Evolutionary conservation across 2,329 filamentous ascomycete genomes (phyloP), one percentile per base, ranked within the genome.

Genomic region (Microdochium bolleyi): DNA sequence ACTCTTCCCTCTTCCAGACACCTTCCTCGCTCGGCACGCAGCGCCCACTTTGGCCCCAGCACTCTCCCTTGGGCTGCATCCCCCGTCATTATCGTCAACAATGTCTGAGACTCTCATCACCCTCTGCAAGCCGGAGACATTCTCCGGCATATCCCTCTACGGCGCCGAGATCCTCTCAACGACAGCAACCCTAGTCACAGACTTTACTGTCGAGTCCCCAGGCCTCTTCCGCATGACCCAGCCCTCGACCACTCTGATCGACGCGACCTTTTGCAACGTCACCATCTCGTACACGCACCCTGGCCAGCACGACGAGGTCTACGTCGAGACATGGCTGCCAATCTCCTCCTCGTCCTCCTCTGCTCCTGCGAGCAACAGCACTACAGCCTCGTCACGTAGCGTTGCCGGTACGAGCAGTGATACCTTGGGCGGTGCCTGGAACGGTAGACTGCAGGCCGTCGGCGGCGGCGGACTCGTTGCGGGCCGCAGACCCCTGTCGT

Each of bases 381-480:
- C n/a, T 30, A 11, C 13, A 46, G 5, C 41, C 16, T 19, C 16
- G 41, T 19, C 41, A 11, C 16, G 41, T 7, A 13, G 7, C 4
- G 8, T 19, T 7, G 19, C 21, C 19, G 10, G n/a, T 11, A 7
- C 41, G 13, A 41, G 41, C 19, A 7, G n/a, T 46, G n/a, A 10
- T 3, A 5, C n/a, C 21, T 19, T 24, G 3, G 21, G n/a, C 41
- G 41, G 41, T 2, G 7, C n/a, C n/a, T 70, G 66, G 64, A 70
- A 69, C 49, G 58, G 56, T 0, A 58, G 67, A 7, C 55, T 68
- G 2, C 58, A 64, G 27, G 62, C 58, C 7, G 49, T 66, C 19
- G 66, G 67, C 1, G 66, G 67, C 9, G 63, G 62, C 4, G 67
- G 65, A 2, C 68, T 52, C 34, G 53, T 54, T 8, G 62, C 66